Base-by-base conservation (phyloP, 176 grass and related monocot genomes). In the Carex scoparia region DNA sequence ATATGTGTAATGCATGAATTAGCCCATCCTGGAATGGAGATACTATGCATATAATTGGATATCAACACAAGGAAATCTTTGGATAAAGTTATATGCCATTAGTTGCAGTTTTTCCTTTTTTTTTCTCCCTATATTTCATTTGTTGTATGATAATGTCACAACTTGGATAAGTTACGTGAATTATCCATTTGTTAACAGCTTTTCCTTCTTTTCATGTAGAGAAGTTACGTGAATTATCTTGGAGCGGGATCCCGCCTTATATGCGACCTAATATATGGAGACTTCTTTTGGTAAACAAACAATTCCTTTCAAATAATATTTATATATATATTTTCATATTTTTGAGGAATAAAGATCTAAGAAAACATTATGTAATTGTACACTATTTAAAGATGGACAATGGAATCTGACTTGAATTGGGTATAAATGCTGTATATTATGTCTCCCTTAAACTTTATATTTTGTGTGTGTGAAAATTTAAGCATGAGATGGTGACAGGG, bases 231-330 rank as follows among this genome's bases (percentile, higher is more conserved):
- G 97, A 99, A 80, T 78, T 99, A 85, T 92, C 97, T 92, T 99
- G 97, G 97, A 99, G 97, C 18, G 97, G 91, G 65, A 87, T 99
- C 30, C 97, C 97, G 27, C 97, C 97, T 91, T 96, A 94, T 91
- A 96, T 99, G 93, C 93, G 97, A 48, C 93, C 93, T 80, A 95
- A 95, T 40, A 83, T 96, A 70, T 99, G 93, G 97, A 94, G 93
- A 81, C 91, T 99, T 90, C 94, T 99, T 84, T 89, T 99, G 97
- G 93, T 99, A 87, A 88, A 72, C 75, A 35, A 62, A 77, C 44
- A 83, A 60, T 13, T 65, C n/a, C 55, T 49, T 33, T 23, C 42
- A 6, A 53, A 8, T 10, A 19, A 63, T 44, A 18, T 40, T 23
- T 23, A 8, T 70, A 3, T 70, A 31, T 40, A 44, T 27, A 3